Conservation (phyloP, 768 basidiomycete species). For the Mycena galericulata region DNA sequence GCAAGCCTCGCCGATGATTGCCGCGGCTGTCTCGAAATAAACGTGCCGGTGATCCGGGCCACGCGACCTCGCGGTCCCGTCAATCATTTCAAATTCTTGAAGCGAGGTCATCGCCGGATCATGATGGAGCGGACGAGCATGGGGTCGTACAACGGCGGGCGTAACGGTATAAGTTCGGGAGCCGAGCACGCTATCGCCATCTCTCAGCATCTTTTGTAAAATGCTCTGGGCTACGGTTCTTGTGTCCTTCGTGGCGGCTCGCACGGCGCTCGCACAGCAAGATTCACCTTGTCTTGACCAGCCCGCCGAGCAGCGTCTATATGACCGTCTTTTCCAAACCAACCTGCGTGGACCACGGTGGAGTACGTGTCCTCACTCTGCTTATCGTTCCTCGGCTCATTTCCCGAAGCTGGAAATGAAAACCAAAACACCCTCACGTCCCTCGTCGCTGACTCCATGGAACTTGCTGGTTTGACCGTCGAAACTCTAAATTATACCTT, state of each 20-base stretch:
- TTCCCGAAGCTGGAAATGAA: constrained; percentile 43
- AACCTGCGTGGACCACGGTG: constrained; percentile 47
- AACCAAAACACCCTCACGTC: constrained; percentile 45
- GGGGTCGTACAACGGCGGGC: too few relatives aligned
- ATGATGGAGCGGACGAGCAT: too few relatives aligned
- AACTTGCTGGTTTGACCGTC: constrained; percentile 40
- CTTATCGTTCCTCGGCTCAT: not conserved
- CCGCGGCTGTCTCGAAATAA: too few relatives aligned
- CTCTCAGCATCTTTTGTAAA: not conserved
- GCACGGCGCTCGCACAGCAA: not conserved
- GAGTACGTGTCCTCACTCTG: constrained; percentile 37
- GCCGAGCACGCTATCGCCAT: not conserved
- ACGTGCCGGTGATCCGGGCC: too few relatives aligned
- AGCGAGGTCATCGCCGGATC: too few relatives aligned
- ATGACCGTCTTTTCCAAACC: constrained; percentile 46
- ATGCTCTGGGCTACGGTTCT: constrained; percentile 9
- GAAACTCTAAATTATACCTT: constrained; percentile 42
- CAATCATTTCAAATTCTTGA: too few relatives aligned
- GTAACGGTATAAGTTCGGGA: not conserved
- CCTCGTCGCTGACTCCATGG: constrained; percentile 41
- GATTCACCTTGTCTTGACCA: constrained; percentile 32
- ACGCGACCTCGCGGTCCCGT: too few relatives aligned
- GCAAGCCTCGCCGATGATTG: too few relatives aligned
- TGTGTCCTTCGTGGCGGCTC: not conserved
- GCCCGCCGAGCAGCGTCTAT: constrained; percentile 38